Base-by-base conservation (phyloP, 495 filamentous ascomycete species). In the Sphaerosporella brunnea region DNA sequence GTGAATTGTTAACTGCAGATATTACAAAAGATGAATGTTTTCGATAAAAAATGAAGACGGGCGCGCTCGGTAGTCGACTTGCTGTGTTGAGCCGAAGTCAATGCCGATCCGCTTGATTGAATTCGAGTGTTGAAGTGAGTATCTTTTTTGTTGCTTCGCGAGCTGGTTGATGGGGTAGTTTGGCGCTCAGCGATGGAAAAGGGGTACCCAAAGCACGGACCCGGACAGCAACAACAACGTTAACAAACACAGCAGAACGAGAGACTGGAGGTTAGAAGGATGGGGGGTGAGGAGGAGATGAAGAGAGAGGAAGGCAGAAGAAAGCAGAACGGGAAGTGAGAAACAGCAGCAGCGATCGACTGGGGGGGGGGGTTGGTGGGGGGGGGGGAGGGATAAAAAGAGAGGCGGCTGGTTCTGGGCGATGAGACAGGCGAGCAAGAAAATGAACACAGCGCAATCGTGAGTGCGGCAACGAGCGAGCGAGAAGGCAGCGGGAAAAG, bases 201-300 rank as follows among this genome's bases (percentile, higher is more conserved):
- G 40, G 40, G 40, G 13, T 43, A 26, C 21, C 10, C 40, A 23
- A 43, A 7, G 26, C 40, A 26, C 40, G 13, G 1, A 16, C 20
- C 15, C 40, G n/a, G n/a, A n/a, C n/a, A n/a, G n/a, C n/a, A n/a
- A n/a, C n/a, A n/a, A n/a, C n/a, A 43, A 43, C 40, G 9, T 20
- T 16, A 26, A 24, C 24, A 43, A 11, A 11, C 40, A 43, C 40
- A 32, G 47, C 47, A 57, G 49, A 39, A 45, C 51, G 37, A 44
- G 53, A 50, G 45, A 50, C 41, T 43, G 47, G 51, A 49, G 53
- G 49, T 50, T 51, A 53, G 51, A 50, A 48, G 48, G 36, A 41
- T 54, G 23, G 52, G 48, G 47, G 48, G 46, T 60, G 50, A 44
- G 45, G 45, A 53, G 50, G 46, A 39, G 44, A 40, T 25, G 19